Base-by-base conservation (phyloP, 805 yeast genomes). In the Yamadazyma insecticola region DNA sequence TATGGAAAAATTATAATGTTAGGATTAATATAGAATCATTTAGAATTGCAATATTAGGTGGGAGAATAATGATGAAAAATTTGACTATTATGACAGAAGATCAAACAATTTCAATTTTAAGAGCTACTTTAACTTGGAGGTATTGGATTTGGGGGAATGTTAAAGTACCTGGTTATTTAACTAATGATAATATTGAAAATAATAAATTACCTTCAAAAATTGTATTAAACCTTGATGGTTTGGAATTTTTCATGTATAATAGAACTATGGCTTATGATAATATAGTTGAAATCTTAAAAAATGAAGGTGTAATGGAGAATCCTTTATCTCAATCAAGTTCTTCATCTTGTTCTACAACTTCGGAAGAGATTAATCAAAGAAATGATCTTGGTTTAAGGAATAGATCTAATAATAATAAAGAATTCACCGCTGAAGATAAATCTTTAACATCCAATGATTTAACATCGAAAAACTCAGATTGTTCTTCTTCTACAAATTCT, bases 221-320 rank as follows among this genome's bases (percentile, higher is more conserved):
- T 36, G 44, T 67, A 4, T 48, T 88, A 3, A 69, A 72, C 13
- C 55, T 82, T 7, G 81, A 78, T 30, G 98, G 98, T 1, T 48
- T 85, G 3, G 98, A 92, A 53, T 57, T 83, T 27, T 92, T 88
- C 51, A 60, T 82, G 35, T 90, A 84, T 55, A 92, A 92, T 55
- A 71, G 92, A 48, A 74, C 85, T 1, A 63, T 62, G 8, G 89
- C 95, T 0, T 92, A 83, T 55, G 89, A 85, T 25, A 68, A 67
- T 31, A 72, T 84, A 11, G 44, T 78, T 43, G 68, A 70, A 13
- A 41, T 52, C 12, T 48, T 70, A 13, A 46, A 52, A 24, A 47
- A 38, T 31, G 40, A 30, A n/a, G 25, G 11, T 20, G n/a, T 14
- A 6, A 25, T 26, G 9, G 30, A 26, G 14, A 16, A 15, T 11